A percentile compares a stretch with the other conserved stretches of the same genome.
Evolutionary conservation across 2,329 filamentous ascomycete genomes (phyloP).

Genomic region (Fusarium brachygibbosum): DNA sequence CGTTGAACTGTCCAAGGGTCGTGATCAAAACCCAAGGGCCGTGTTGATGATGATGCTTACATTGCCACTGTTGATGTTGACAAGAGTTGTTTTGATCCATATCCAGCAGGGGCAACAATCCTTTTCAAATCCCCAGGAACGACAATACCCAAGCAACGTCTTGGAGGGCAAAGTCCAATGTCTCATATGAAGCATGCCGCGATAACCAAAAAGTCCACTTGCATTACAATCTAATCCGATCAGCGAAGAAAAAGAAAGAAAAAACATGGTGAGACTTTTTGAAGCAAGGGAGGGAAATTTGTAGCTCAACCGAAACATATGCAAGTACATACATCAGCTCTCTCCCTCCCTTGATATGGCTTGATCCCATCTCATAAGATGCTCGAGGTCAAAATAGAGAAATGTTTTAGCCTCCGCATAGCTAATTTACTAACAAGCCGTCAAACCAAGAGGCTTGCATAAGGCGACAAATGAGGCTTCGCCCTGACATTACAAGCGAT

Average conservation of each 20-base stretch:
- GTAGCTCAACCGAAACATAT: slow-evolving; percentile 2
- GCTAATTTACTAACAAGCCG: slow-evolving; percentile 25
- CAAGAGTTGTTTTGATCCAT: slow-evolving; percentile 29
- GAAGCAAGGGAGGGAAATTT: slow-evolving; percentile 29
- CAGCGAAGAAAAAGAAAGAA: slow-evolving; percentile 5
- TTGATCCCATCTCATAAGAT: slow-evolving; percentile 5
- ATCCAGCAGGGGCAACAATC: slow-evolving; percentile 16
- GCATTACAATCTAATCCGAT: slow-evolving; percentile 3
- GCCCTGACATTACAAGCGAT: slow-evolving; percentile 21
- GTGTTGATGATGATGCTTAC: slow-evolving; percentile 21
- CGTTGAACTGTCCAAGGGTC: background rate
- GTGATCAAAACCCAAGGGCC: background rate
- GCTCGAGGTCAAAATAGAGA: slow-evolving; percentile 8
- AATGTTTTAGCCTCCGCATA: slow-evolving; percentile 4
- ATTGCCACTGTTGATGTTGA: slow-evolving; percentile 13
- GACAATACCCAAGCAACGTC: slow-evolving; percentile 20
- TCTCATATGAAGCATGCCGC: slow-evolving; percentile 17
- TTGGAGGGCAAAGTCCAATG: slow-evolving; percentile 12
- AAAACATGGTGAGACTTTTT: background rate
- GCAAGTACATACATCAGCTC: background rate
- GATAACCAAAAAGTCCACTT: slow-evolving; percentile 7
- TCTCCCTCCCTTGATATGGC: slow-evolving; percentile 26
- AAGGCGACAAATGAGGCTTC: slow-evolving; percentile 20
- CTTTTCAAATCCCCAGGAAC: slow-evolving; percentile 16
- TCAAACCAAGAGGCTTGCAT: slow-evolving; percentile 18